Conservation (phyloP, 192 early-diverging fungal species). For the Podila epigama region DNA sequence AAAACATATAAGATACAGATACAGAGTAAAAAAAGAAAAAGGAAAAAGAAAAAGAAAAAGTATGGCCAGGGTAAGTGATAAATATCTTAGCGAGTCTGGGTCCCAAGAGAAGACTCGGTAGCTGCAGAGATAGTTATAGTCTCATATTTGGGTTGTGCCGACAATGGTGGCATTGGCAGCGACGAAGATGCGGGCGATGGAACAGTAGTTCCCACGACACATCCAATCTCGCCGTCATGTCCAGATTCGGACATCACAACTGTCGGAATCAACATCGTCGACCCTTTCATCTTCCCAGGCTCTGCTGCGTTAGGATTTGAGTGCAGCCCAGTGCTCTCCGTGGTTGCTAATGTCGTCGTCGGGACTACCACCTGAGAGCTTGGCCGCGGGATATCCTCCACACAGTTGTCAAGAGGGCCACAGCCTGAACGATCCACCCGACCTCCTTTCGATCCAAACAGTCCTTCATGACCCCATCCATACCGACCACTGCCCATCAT, state of each 20-base stretch:
- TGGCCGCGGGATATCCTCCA: neutral
- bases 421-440: neutral
- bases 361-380: neutral
- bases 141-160: neutral
- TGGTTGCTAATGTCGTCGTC: neutral
- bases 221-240: constrained; percentile 10
- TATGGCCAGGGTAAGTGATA: too few relatives aligned
- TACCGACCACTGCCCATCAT: constrained; percentile 1
- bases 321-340: neutral
- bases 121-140: neutral
- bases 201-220: constrained; percentile 5
- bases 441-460: neutral
- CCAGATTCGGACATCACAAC: neutral
- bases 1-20: too few relatives aligned
- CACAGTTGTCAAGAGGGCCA: constrained; percentile 16
- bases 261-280: neutral
- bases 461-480: constrained; percentile 10
- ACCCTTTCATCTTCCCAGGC: too few relatives aligned
- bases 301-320: neutral
- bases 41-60: neutral
- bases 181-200: too few relatives aligned
- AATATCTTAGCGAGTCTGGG: too few relatives aligned
- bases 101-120: neutral
- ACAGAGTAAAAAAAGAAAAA: neutral
- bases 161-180: too few relatives aligned